phyloP scores from a whole-genome alignment of 257 asterid genomes.

The Jaltomata sinuosa region DNA sequence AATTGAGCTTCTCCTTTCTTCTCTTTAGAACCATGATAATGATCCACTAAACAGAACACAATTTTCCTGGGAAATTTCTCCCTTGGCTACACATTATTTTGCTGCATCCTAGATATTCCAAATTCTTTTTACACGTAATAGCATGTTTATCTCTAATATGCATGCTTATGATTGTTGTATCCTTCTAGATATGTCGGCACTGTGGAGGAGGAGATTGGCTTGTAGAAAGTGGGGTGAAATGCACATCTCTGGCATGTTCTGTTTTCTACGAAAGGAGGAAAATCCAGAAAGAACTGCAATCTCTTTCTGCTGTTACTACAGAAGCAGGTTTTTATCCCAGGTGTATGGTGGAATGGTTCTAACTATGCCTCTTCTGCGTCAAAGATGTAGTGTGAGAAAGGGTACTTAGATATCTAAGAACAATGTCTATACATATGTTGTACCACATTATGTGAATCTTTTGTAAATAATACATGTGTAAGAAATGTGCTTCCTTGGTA shows the following conservation, averaged over 20 bases:
- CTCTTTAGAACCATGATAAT: neutral
- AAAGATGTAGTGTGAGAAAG: neutral
- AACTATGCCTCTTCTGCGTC: neutral
- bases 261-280: conserved; percentile 82
- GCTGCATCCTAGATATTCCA: neutral
- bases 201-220: conserved; percentile 98
- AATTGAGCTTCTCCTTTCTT: neutral
- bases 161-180: neutral
- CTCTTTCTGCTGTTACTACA: conserved; percentile 52
- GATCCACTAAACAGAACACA: neutral
- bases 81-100: neutral
- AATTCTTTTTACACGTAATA: neutral
- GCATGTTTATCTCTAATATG: neutral
- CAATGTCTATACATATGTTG: neutral
- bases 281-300: conserved; percentile 66
- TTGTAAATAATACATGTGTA: neutral
- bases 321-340: conserved; percentile 57
- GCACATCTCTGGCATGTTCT: conserved; percentile 80
- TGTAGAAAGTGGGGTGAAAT: conserved; percentile 76
- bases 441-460: neutral
- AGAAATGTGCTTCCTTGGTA: neutral
- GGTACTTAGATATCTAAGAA: neutral
- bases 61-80: neutral
- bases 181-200: conserved; percentile 67
- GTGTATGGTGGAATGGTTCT: conserved; percentile 83